Evolutionary conservation across 2,329 filamentous ascomycete species (phyloP), one percentile per base, ranked within the genome.

Genomic region (Torrubiellomyces zombiae): DNA sequence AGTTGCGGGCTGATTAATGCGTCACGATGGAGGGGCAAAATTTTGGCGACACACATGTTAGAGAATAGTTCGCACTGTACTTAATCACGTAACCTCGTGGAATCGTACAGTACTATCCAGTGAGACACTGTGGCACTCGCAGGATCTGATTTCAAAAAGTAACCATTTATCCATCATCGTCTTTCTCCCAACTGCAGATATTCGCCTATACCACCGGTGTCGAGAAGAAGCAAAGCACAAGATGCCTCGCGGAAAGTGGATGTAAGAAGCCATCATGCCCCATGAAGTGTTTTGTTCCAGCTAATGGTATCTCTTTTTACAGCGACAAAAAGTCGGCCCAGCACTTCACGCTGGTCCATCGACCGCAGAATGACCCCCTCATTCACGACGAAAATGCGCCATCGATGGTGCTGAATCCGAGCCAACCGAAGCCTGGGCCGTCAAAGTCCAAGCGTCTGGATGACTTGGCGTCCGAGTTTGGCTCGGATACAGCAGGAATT

Each of bases 301-400:
- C 16, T 5, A 28, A 9, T 10, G 20, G 17, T 11, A 25, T 13
- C 5, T 10, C 13, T 10, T 9, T 16, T 15, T 9, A 15, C 32
- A 69, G 61, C 40, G 54, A 94, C 61, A 94, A 93, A 60, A 92
- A 93, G 55, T 77, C 68, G 32, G 85, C 89, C 40, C 78, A 80
- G 49, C 89, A 85, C 55, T 95, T 92, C 55, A 77, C 78, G 39
- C 78, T 98, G 48, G 82, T 95, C 42, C 81, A 94, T 56, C 81
- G 89, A 44, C 81, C 86, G 17, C 91, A 98, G 56, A 82, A 94
- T 70, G 89, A 98, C 51, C 89, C 91, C 23, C 71, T 86, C 42
- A 94, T 98, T 48, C 78, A 98, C 65, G 85, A 98, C 59, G 67
- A 76, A 41, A 67, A 75, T 42, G 85, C 82, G 27, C 79, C 86